phyloP scores from a whole-genome alignment of 2,329 filamentous ascomycete genomes.

The Penicillium sp. region DNA sequence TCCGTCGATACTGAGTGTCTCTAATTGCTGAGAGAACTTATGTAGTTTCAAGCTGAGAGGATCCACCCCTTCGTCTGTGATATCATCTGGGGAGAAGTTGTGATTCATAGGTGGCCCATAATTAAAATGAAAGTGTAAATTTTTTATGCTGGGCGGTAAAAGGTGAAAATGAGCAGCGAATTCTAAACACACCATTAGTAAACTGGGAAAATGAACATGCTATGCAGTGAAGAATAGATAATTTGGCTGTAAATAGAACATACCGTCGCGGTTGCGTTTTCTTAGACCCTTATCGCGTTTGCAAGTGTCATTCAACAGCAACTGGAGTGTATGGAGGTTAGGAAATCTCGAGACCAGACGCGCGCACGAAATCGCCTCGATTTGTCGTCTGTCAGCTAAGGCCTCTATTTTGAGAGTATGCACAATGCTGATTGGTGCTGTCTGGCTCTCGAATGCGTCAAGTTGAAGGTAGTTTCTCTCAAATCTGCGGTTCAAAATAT shows the following conservation, averaged over 20 bases:
- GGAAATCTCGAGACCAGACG: not conserved
- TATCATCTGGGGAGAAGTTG: not conserved
- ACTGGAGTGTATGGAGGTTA: slow-evolving; percentile 1
- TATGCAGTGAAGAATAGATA: not conserved
- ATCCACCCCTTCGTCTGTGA: not conserved
- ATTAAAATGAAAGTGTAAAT: not conserved
- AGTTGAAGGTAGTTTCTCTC: slow-evolving; percentile 9
- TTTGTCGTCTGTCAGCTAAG: not conserved
- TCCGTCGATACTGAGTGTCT: not conserved
- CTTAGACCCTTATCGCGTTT: slow-evolving; percentile 1
- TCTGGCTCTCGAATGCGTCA: slow-evolving; percentile 7
- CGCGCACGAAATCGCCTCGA: not conserved
- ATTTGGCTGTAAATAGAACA: not conserved
- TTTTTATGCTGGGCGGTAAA: not conserved
- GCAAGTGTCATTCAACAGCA: slow-evolving; percentile 5
- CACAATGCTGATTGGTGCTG: not conserved
- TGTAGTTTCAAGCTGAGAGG: not conserved
- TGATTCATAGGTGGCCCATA: not conserved
- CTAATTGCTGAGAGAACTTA: slow-evolving; percentile 3
- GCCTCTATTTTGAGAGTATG: slow-evolving; percentile 1
- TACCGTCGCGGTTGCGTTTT: slow-evolving; percentile 1
- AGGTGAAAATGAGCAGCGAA: not conserved
- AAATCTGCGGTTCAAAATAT: slow-evolving; percentile 11
- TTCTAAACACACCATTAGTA: not conserved
- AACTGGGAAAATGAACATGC: not conserved